These are phyloP conservation scores for Aspergillus cavernicola DNA, from an alignment of 495 filamentous ascomycete genomes.

Conservation along the genomic window DNA sequence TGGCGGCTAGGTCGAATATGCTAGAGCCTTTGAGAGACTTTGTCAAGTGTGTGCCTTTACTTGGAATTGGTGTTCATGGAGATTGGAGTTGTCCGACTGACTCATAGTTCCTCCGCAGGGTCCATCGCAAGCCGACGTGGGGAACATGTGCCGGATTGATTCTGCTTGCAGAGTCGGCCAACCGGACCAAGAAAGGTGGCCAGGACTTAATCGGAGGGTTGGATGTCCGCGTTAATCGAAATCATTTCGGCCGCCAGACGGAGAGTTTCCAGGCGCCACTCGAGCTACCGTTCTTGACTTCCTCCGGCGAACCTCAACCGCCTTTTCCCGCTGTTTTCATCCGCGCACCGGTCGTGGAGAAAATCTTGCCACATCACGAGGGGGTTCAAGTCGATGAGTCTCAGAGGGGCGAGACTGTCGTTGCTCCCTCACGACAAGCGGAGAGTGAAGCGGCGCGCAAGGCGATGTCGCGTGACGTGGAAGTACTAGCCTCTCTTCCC, in stretches of 20 bases:
- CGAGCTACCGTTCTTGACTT: conserved; percentile 65
- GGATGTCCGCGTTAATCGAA: conserved; percentile 87
- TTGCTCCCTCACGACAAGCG: conserved; percentile 58
- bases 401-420: conserved; percentile 55
- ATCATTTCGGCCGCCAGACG: conserved; percentile 90
- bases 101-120: conserved; percentile 23
- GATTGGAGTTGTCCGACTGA: no score
- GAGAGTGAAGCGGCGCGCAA: conserved; percentile 40
- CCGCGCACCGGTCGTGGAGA: conserved; percentile 88
- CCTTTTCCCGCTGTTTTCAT: conserved; percentile 89
- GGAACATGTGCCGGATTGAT: conserved; percentile 96
- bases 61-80: no score
- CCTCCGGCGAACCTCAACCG: conserved; percentile 23
- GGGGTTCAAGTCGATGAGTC: conserved; percentile 51
- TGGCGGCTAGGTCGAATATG: conserved; percentile 74
- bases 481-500: conserved; percentile 49
- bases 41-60: conserved; percentile 68
- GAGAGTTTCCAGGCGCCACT: conserved; percentile 86
- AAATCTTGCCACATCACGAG: conserved; percentile 57
- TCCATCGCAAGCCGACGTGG: conserved; percentile 78
- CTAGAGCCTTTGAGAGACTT: conserved; percentile 85
- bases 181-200: conserved; percentile 82
- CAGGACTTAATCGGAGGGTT: conserved; percentile 93
- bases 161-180: conserved; percentile 82
- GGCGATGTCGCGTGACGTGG: conserved; percentile 43